These are phyloP conservation scores for Pyrus betulifolia DNA, from an alignment of 306 rosid genomes.

Conservation along the genomic window DNA sequence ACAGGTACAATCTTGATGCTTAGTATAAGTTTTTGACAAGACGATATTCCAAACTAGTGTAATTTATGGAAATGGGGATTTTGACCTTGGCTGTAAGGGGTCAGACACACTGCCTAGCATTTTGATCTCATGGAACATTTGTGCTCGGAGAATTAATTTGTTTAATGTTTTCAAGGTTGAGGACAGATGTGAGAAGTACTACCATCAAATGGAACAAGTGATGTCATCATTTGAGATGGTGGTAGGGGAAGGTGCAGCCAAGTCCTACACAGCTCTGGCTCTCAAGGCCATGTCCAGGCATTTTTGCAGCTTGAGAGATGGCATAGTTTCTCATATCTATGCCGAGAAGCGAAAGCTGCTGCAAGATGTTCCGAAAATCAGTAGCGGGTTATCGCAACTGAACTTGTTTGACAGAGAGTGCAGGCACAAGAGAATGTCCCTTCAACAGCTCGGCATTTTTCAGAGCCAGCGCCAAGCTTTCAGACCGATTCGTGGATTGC, in stretches of 20 bases:
- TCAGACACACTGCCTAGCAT: background rate
- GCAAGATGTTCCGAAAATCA: constrained; percentile 57
- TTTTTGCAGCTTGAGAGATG: constrained; percentile 65
- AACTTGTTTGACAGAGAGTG: constrained; percentile 52
- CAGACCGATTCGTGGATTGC: constrained; percentile 85
- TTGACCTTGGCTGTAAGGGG: background rate
- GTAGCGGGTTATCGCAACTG: constrained; percentile 47
- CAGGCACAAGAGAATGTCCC: constrained; percentile 41
- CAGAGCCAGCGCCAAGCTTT: constrained; percentile 68
- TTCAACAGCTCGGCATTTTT: constrained; percentile 62
- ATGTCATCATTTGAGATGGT: constrained; percentile 56
- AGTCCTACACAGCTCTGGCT: constrained; percentile 67
- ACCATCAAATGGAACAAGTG: constrained; percentile 69
- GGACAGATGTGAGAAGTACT: constrained; percentile 60
- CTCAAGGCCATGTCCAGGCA: constrained; percentile 86
- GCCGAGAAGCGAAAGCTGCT: constrained; percentile 45
- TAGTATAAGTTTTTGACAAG: background rate
- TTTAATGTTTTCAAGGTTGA: constrained; percentile 54
- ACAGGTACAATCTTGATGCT: constrained; percentile 35
- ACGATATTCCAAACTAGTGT: background rate
- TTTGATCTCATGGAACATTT: background rate
- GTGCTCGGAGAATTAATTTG: background rate
- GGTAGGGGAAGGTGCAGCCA: constrained; percentile 69
- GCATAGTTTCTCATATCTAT: constrained; percentile 49
- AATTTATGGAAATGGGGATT: background rate